Evolutionary conservation across 2,329 filamentous ascomycete genomes (phyloP).

Genomic region (Epichloe elymi): DNA sequence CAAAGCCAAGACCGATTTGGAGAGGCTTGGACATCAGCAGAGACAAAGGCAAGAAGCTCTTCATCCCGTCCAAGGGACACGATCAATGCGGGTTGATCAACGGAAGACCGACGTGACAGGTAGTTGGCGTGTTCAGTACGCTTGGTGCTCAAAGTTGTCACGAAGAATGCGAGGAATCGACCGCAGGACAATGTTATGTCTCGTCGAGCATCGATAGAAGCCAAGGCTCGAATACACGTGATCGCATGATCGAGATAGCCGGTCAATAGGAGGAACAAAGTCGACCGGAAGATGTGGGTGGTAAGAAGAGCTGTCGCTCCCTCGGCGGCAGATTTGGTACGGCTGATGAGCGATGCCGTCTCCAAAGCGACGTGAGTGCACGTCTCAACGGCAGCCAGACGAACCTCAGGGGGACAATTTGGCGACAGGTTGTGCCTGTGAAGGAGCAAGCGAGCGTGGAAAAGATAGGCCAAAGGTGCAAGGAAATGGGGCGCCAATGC

Average conservation of each 20-base stretch:
- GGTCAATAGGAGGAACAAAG: slow-evolving; percentile 64
- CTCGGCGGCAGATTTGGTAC: slow-evolving; percentile 49
- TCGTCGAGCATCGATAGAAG: slow-evolving; percentile 56
- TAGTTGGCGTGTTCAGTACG: slow-evolving; percentile 31
- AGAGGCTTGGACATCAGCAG: slow-evolving; percentile 74
- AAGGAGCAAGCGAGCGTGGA: slow-evolving; percentile 72
- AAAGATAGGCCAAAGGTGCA: slow-evolving; percentile 62
- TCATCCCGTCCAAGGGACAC: slow-evolving; percentile 48
- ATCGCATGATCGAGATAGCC: slow-evolving; percentile 61
- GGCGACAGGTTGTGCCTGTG: slow-evolving; percentile 82
- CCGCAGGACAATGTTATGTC: slow-evolving; percentile 69
- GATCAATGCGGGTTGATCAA: slow-evolving; percentile 20
- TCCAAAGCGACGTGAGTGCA: slow-evolving; percentile 66
- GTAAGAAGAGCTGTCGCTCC: slow-evolving; percentile 64
- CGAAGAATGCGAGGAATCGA: slow-evolving; percentile 69
- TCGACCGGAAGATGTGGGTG: slow-evolving; percentile 76
- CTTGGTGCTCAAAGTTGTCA: slow-evolving; percentile 49
- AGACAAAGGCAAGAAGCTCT: slow-evolving; percentile 76
- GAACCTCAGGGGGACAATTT: slow-evolving; percentile 49
- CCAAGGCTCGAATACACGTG: slow-evolving; percentile 58
- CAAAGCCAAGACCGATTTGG: slow-evolving; percentile 73
- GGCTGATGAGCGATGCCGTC: slow-evolving; percentile 62
- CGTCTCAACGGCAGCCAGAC: slow-evolving; percentile 60
- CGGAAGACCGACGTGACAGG: slow-evolving; percentile 20
- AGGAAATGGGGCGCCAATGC: slow-evolving; percentile 63